Percentiles rank a stretch among this genome's conserved stretches.
Conservation (phyloP, 2,329 filamentous ascomycete genomes). For the Phaeosphaeria sp. region DNA sequence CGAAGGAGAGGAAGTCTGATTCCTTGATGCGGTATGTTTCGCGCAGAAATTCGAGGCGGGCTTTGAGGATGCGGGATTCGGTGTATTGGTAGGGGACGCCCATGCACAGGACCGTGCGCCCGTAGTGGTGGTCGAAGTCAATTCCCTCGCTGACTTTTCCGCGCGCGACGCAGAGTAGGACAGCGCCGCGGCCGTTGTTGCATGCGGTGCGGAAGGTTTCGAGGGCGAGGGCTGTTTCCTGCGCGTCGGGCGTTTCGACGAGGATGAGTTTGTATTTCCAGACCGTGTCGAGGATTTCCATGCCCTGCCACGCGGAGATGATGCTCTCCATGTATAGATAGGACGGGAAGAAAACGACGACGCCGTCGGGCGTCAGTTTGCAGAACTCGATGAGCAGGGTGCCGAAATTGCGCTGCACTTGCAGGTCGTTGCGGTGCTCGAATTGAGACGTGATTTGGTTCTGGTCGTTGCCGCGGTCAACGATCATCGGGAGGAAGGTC, state of each 20-base stretch:
- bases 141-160: slow-evolving; percentile 98
- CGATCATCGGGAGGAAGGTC: slow-evolving; percentile 98
- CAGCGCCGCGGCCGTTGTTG: slow-evolving; percentile 92
- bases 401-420: slow-evolving; percentile 96
- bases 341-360: slow-evolving; percentile 99
- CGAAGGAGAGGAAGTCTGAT: slow-evolving; percentile 97
- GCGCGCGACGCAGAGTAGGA: slow-evolving; percentile 92
- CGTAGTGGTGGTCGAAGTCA: slow-evolving; percentile 99
- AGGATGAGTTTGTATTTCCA: slow-evolving; percentile 99
- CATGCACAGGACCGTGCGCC: slow-evolving; percentile 92
- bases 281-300: slow-evolving; percentile 95
- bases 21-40: slow-evolving; percentile 97
- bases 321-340: slow-evolving; percentile 99
- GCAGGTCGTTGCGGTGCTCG: slow-evolving; percentile 92
- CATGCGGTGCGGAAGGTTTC: slow-evolving; percentile 98
- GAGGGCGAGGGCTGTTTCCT: slow-evolving; percentile 93
- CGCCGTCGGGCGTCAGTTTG: slow-evolving; percentile 92
- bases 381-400: slow-evolving; percentile 93
- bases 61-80: slow-evolving; percentile 95
- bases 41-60: slow-evolving; percentile 90
- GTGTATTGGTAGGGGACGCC: slow-evolving; percentile 99
- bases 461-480: slow-evolving; percentile 93
- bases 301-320: slow-evolving; percentile 98
- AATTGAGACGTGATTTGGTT: slow-evolving; percentile 92
- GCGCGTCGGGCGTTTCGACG: slow-evolving; percentile 95